These are phyloP conservation scores for Crithidia expoeki DNA, from an alignment of 208 protist species.

Conservation along the genomic window DNA sequence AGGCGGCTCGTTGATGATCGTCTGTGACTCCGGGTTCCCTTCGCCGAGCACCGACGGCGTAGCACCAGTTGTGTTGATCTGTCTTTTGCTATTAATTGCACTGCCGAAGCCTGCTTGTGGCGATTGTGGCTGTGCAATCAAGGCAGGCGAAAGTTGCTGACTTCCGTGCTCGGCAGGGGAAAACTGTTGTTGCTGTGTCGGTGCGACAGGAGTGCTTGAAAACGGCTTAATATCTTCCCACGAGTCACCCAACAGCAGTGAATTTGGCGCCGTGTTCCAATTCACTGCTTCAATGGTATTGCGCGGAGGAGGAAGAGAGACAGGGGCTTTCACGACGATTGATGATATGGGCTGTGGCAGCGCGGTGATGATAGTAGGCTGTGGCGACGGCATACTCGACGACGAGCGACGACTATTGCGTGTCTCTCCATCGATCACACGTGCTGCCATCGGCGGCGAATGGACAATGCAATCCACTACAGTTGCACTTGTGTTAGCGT, in stretches of 20 bases:
- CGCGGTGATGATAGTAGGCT: background rate
- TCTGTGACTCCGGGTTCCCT: conserved; percentile 39
- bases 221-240: conserved; percentile 20
- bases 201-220: background rate
- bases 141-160: background rate
- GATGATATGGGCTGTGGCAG: background rate
- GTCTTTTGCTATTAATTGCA: background rate
- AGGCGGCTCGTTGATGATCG: conserved; percentile 38
- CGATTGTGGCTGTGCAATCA: conserved; percentile 5
- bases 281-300: background rate
- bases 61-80: background rate
- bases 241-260: conserved; percentile 11
- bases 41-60: conserved; percentile 26
- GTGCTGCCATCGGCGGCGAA: background rate
- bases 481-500: too few relatives aligned
- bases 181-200: background rate
- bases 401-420: background rate
- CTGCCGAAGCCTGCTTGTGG: background rate
- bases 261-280: background rate
- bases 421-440: background rate
- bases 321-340: background rate
- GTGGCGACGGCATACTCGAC: background rate
- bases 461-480: too few relatives aligned
- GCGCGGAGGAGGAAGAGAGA: background rate
- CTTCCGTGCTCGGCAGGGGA: background rate